Base-by-base conservation (phyloP, 331 rosid species). In the Acacia pycnantha region DNA sequence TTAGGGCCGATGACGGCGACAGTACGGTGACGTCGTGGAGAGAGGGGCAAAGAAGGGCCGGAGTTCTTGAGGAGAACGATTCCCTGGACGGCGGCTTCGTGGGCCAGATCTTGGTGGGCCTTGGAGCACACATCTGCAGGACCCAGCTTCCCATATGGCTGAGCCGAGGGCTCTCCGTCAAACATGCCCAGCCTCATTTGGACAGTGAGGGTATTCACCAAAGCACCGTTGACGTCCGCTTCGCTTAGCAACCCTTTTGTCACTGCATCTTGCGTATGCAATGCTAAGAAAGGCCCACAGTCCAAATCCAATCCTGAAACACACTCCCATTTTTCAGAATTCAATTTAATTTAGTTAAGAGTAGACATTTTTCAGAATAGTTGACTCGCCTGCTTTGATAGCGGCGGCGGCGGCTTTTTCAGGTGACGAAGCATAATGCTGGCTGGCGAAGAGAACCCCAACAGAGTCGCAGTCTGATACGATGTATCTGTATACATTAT, bases 161-260 rank as follows among this genome's bases (percentile, higher is more conserved):
- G 91, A n/a, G 85, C 73, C 0, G 92, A 83, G 47, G 91, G 88
- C 73, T 86, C 90, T 31, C 97, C 95, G 73, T 94, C 98, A 77
- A 94, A 92, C 97, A 94, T 94, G 4, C 97, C 98, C 9, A 94
- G 86, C 69, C 97, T 94, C 97, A 94, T 92, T 81, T 94, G 98
- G 83, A 94, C 92, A 0, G 88, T 81, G 2, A 92, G 81, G 14
- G 97, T 94, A 64, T 94, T 94, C 10, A 76, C 75, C 76, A 94
- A 73, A 11, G 98, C 98, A 29, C 37, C 82, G 41, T 84, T 76
- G 59, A 94, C 86, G 61, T 92, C 88, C 2, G 74, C 77, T 82
- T 91, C 91, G 0, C 56, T 90, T 51, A 94, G 43, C 76, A 94
- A 58, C 18, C 98, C 97, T 26, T 81, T 86, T 47, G 82, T 84